A percentile compares a stretch with the other conserved stretches of the same genome.
These are phyloP conservation scores for Mycena pura DNA, from an alignment of 768 basidiomycete species.

Conservation along the genomic window DNA sequence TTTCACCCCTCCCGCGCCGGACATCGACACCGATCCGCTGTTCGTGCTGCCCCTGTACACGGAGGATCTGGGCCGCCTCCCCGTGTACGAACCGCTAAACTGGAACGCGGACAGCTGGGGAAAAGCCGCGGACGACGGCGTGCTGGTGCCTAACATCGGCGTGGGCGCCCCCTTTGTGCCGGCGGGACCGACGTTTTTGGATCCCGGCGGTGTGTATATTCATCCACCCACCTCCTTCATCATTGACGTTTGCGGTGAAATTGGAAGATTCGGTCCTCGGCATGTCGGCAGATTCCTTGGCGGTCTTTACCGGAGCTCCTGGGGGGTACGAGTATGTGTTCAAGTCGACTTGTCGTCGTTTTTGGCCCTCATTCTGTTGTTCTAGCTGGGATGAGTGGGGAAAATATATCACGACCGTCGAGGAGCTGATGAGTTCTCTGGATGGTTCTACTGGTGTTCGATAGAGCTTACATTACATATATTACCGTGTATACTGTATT, in stretches of 20 bases:
- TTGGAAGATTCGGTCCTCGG: not conserved
- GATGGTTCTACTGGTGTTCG: no score
- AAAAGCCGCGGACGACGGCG: not conserved
- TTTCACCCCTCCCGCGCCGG: not conserved
- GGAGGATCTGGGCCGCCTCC: slow-evolving; percentile 20
- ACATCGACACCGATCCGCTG: not conserved
- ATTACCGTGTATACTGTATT: no score
- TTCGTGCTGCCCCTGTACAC: slow-evolving; percentile 19
- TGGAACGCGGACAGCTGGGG: slow-evolving; percentile 4
- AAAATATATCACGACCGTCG: slow-evolving; percentile 21
- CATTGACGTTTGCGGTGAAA: not conserved
- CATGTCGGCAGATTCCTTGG: not conserved
- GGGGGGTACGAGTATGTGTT: slow-evolving; percentile 23
- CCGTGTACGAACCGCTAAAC: slow-evolving; percentile 14
- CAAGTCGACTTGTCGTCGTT: not conserved
- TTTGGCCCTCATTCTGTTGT: not conserved
- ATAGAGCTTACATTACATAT: no score
- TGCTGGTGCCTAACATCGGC: not conserved
- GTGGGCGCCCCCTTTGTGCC: not conserved
- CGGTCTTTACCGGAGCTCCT: slow-evolving; percentile 4
- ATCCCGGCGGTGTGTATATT: not conserved
- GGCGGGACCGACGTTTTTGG: not conserved
- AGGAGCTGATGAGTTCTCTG: slow-evolving; percentile 17
- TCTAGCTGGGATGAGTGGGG: slow-evolving; percentile 25
- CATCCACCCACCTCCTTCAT: not conserved